These are phyloP conservation scores for Candida rishiriensis DNA, from an alignment of 805 yeast genomes.

Conservation along the genomic window DNA sequence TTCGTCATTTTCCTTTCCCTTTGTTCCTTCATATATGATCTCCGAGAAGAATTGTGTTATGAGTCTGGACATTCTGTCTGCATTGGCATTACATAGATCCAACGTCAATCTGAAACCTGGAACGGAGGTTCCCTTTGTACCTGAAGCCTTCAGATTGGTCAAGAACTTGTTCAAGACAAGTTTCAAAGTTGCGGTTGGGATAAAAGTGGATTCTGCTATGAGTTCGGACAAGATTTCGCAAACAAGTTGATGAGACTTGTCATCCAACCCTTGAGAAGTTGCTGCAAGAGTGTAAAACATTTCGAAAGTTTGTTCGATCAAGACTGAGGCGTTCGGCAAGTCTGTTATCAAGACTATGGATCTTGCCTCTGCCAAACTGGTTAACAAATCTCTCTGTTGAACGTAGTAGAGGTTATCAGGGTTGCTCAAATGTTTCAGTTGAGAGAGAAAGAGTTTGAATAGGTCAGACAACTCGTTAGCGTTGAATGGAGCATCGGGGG, in stretches of 20 bases:
- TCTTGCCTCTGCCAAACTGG: conserved; percentile 68
- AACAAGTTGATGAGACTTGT: conserved; percentile 54
- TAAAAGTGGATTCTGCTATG: conserved; percentile 61
- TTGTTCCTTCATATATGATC: conserved; percentile 49
- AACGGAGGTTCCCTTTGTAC: conserved; percentile 31
- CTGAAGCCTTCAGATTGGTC: conserved; percentile 24
- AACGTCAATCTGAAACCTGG: conserved; percentile 65
- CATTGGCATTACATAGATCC: conserved; percentile 61
- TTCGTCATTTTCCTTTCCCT: conserved; percentile 20
- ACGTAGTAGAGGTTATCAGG: conserved; percentile 55
- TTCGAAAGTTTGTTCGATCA: conserved; percentile 54
- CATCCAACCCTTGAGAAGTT: conserved; percentile 40
- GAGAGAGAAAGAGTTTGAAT: conserved; percentile 61
- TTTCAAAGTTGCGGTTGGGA: conserved; percentile 58
- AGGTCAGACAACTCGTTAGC: conserved; percentile 56
- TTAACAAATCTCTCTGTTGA: conserved; percentile 61
- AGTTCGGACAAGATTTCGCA: conserved; percentile 73
- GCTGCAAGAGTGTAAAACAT: conserved; percentile 48
- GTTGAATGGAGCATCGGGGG: conserved; percentile 88
- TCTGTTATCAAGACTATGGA: conserved; percentile 73
- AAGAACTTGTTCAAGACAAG: conserved; percentile 63
- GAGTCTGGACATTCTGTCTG: conserved; percentile 70
- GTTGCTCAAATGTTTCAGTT: conserved; percentile 49
- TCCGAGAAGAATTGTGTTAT: conserved; percentile 80
- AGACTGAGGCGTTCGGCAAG: conserved; percentile 53